Base-by-base conservation (phyloP, 2,329 filamentous ascomycete genomes). In the Graphiopsis chlorocephala region DNA sequence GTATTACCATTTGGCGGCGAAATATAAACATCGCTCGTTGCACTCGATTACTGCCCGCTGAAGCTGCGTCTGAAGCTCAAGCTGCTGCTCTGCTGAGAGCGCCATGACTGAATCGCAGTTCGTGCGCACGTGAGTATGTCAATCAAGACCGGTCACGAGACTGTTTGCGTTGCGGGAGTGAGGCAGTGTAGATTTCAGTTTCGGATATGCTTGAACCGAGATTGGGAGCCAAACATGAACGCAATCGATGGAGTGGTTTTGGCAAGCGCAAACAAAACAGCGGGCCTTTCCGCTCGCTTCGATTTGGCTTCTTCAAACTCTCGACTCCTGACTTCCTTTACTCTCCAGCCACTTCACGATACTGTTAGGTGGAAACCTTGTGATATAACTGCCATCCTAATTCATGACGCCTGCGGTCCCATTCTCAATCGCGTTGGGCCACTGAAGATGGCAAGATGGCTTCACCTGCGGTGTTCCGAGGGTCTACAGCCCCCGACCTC, bases 1-100 rank as follows among this genome's bases (percentile, higher is more conserved):
- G 10, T 11, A 4, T 42, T 73, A 97, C 95, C 95, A 99, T 87
- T 98, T 98, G 29, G 95, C 90, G 7, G 94, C 95, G 73, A 97
- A 93, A 74, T 97, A 98, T 14, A 99, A 85, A 77, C 95, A 97
- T 76, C 95, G 85, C 76, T 99, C 95, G 1, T 93, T 96, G 80
- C 93, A 98, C 75, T 93, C 93, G 26, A 95, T 84, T 3, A 95
- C 89, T 31, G 94, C 92, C 73, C 93, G 90, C 76, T 96, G 92
- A 50, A 97, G 84, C 35, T 91, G 87, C 42, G 84, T 85, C 73
- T 90, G 87, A 66, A 96, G 82, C 74, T 92, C 89, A 59, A 78
- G 76, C 65, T 77, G 74, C 55, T 83, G 80, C 60, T 77, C 75
- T 63, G 68, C 71, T 31, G 80, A 78, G 26, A 83, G 72, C 38